Evolutionary conservation across 179 eudicot genomes (phyloP), one percentile per base, ranked within the genome.

Genomic region (Beta macrorhiza): DNA sequence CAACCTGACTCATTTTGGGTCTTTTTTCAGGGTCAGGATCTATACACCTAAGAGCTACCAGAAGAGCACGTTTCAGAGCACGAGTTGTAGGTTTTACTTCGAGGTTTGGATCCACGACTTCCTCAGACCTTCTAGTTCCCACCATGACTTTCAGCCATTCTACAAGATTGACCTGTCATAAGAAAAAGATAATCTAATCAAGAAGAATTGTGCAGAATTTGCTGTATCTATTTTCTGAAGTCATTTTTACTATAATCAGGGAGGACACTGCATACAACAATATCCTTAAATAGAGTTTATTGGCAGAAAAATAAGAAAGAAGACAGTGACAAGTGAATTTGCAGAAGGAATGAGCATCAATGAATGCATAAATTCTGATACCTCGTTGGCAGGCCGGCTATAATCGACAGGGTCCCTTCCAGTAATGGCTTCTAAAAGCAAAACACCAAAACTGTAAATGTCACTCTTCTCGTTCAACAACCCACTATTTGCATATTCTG

Each of bases 371-470:
- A 20, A 20, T 20, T 32, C 4, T 25, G 20, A 29, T 85, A 94
- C 98, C 98, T 94, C 97, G 76, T 89, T 85, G 82, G 97, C 90
- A 83, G 96, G 94, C 29, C 97, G 96, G 49, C 89, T 80, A 81
- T 94, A 93, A 81, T 94, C 98, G 67, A 94, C 97, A 49, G 97
- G 98, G 87, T 94, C 98, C 86, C 98, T 91, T 79, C 95, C 98
- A 19, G 98, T 93, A 71, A 93, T 84, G 17, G 93, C 87, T 91
- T 94, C 98, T 65, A 94, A 90, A 61, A 93, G 86, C 45, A 94
- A 87, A 77, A 93, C 98, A 76, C 98, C 98, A 84, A 89, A 94
- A 82, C 98, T 93, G 79, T 94, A 94, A 79, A 94, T 84, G 80
- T 94, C 98, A 82, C 97, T 94, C 88, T 91, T 94, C 80, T 94